phyloP scores from a whole-genome alignment of 1,284 basidiomycete genomes.

The Termitomyces sp. region DNA sequence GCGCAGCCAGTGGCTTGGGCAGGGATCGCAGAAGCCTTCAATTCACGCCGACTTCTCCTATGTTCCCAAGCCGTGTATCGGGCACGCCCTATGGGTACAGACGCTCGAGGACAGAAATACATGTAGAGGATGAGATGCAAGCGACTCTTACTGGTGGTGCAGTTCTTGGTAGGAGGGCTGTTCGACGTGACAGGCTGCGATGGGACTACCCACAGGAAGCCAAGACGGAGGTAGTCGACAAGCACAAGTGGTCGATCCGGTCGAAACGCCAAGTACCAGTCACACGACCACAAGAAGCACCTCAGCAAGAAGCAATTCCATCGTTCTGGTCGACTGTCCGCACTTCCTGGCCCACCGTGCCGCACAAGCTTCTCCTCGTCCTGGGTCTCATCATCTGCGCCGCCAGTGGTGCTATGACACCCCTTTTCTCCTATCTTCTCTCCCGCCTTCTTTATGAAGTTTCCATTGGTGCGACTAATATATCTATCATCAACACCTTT shows the following conservation, averaged over 20 bases:
- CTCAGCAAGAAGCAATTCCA: conserved; percentile 13
- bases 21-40: conserved; percentile 49
- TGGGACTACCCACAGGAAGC: conserved; percentile 22
- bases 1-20: conserved; percentile 20
- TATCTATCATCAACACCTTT: conserved; percentile 64
- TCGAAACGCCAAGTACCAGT: neutral
- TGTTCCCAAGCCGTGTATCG: conserved; percentile 27
- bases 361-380: conserved; percentile 66
- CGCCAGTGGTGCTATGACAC: conserved; percentile 78
- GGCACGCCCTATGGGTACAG: conserved; percentile 8
- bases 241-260: conserved; percentile 22
- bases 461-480: conserved; percentile 61
- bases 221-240: conserved; percentile 15
- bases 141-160: conserved; percentile 31
- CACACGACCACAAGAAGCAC: conserved; percentile 2
- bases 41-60: conserved; percentile 52
- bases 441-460: conserved; percentile 79
- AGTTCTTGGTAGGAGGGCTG: conserved; percentile 21
- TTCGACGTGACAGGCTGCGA: conserved; percentile 21
- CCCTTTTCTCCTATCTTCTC: conserved; percentile 88
- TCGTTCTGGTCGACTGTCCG: conserved; percentile 49
- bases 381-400: conserved; percentile 66
- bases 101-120: conserved; percentile 6
- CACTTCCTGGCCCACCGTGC: conserved; percentile 68
- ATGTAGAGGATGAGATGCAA: conserved; percentile 32